Evolutionary conservation across 106 monocot genomes (phyloP), one percentile per base, ranked within the genome.

Genomic region (Dioscorea alata): DNA sequence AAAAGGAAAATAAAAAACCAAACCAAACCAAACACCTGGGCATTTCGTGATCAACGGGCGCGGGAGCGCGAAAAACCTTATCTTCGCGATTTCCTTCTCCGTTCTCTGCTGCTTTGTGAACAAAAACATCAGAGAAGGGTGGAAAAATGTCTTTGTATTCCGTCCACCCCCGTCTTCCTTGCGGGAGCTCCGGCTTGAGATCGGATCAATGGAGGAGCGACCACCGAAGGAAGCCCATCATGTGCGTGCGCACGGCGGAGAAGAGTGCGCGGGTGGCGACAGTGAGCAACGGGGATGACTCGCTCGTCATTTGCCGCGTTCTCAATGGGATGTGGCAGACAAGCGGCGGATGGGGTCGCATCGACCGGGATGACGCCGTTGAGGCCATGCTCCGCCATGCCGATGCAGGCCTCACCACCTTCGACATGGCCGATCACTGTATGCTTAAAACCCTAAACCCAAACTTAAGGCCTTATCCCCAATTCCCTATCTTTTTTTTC

Each of bases 361-460:
- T 89, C 71, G 97, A 97, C 75, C 84, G 97, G 24, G 87, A 92
- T 73, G 78, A 61, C 9, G 97, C 97, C 72, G 97, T 90, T 16
- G 92, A 89, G 17, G 82, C 92, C 61, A 97, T 97, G 97, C 85
- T 97, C 48, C 66, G 79, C 28, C 76, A 90, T 64, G 92, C 92
- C 33, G 97, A 97, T 70, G 82, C 89, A 28, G 92, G 97, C 15
- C 87, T 97, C 65, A 61, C 81, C 73, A 97, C 97, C 60, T 97
- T 97, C 79, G 97, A 97, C 81, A 97, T 97, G 97, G 92, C 97
- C 69, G 92, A 97, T 65, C 92, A 87, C 87, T 97, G 97, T 97
- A 84, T 70, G 6, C 42, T 10, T 10, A 42, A 42, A 42, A 42
- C 42, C 42, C 42, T 42, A 42, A 42, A 42, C 10, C 10, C 5